Base-by-base conservation (phyloP, 176 grass and related monocot species). In the Tillandsia fasciculata region DNA sequence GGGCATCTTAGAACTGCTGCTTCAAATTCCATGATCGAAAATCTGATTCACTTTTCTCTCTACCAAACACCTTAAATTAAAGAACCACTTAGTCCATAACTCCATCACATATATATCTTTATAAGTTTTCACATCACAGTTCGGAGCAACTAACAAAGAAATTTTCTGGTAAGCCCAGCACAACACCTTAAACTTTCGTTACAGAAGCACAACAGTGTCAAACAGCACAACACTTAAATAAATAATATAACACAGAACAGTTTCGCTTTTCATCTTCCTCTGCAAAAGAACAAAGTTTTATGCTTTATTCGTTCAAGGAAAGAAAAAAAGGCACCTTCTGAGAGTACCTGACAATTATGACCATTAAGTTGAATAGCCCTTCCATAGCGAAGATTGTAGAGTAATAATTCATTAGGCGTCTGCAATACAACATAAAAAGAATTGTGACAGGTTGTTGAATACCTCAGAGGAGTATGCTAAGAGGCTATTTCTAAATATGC, bases 361-460 rank as follows among this genome's bases (percentile, higher is more conserved):
- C 93, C 93, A 82, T 78, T 92, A 79, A 97, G 93, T 87, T 83
- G 89, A 81, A 83, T 87, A 59, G 93, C 86, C 76, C 86, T 91
- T 63, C 93, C 93, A 79, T 89, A 92, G 63, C 83, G 88, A 90
- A 97, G 93, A 83, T 97, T 97, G 77, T 92, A 97, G 65, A 97
- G 86, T 79, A 97, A 77, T 79, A 97, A 85, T 71, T 97, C 93
- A 59, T 97, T 90, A 28, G 93, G 93, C 78, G 86, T 86, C 93
- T 97, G 81, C 27, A 12, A 51, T 42, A 68, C 51, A 54, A 77
- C n/a, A 15, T 18, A 59, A 22, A 59, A 59, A 17, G 12, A 17
- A 59, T 1, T 59, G 54, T 20, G 6, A 59, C 54, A 22, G 11
- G 2, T 56, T 20, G 54, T 59, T 22, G 15, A 59, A 59, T 59